phyloP scores from a whole-genome alignment of 345 rosid species.

The Heritiera littoralis region DNA sequence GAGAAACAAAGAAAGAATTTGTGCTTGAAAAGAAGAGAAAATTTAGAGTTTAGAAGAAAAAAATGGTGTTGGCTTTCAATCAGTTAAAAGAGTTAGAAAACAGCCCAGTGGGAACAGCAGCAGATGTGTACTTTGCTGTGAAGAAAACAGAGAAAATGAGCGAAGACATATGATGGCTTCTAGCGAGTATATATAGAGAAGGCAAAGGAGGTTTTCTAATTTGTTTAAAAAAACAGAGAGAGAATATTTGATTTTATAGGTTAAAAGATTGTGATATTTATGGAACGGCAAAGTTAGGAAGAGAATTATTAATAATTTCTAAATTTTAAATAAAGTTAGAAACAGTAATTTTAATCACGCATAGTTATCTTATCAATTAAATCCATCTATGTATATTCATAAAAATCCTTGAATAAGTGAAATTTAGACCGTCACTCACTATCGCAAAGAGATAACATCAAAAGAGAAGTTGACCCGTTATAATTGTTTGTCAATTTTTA shows the following conservation, averaged over 20 bases:
- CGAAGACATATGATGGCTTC: constrained; percentile 7
- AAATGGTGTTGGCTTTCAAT: not conserved
- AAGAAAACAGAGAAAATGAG: constrained; percentile 17
- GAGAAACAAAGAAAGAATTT: not conserved
- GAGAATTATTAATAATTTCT: not conserved
- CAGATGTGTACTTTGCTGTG: constrained; percentile 7
- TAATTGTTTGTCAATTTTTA: not conserved
- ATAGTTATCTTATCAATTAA: not conserved
- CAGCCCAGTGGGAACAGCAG: not conserved
- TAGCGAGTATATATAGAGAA: constrained; percentile 22
- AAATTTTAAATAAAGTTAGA: not conserved
- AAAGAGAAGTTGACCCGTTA: not conserved
- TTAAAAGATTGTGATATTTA: not conserved
- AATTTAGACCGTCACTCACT: not conserved
- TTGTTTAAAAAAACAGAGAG: too few species aligned
- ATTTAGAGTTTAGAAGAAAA: not conserved
- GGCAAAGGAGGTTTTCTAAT: not conserved
- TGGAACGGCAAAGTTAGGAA: not conserved
- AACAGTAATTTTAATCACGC: not conserved
- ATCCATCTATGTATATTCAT: not conserved
- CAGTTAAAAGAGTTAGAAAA: not conserved
- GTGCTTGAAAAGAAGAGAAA: not conserved
- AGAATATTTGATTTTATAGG: constrained; percentile 1
- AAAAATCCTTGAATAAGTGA: not conserved
- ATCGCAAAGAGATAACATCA: not conserved